These are phyloP conservation scores for Fraxinus velutina DNA, from an alignment of 305 asterid species.

Conservation along the genomic window DNA sequence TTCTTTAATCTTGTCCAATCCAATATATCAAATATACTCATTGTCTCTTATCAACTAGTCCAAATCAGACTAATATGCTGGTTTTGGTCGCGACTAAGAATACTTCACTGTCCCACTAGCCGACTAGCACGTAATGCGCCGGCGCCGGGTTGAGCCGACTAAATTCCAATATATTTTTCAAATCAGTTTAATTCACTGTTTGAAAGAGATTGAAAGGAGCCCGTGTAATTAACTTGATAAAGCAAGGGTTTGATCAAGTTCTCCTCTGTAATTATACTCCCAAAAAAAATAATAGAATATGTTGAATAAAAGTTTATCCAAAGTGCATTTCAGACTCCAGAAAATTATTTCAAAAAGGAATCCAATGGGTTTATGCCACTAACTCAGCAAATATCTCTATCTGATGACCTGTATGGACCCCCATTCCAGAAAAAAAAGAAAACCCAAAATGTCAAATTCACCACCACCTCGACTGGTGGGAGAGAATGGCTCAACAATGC, in stretches of 20 bases:
- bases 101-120: not conserved
- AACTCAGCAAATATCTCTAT: not conserved
- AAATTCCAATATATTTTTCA: not conserved
- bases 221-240: not conserved
- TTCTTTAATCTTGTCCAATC: not conserved
- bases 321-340: not conserved
- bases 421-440: not conserved
- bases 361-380: slow-evolving; percentile 29
- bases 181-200: not conserved
- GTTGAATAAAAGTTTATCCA: not conserved
- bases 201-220: not conserved
- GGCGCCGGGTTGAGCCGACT: not conserved
- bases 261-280: not conserved
- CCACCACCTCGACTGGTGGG: not conserved
- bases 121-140: not conserved
- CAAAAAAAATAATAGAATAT: not conserved
- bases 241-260: not conserved
- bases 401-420: not conserved
- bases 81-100: not conserved
- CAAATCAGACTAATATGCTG: not conserved
- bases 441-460: not conserved
- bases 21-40: not conserved
- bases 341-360: slow-evolving; percentile 21
- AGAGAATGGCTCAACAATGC: not conserved
- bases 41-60: not conserved